Evolutionary conservation across 345 rosid species (phyloP), one percentile per base, ranked within the genome.

Genomic region (Noccaea caerulescens): DNA sequence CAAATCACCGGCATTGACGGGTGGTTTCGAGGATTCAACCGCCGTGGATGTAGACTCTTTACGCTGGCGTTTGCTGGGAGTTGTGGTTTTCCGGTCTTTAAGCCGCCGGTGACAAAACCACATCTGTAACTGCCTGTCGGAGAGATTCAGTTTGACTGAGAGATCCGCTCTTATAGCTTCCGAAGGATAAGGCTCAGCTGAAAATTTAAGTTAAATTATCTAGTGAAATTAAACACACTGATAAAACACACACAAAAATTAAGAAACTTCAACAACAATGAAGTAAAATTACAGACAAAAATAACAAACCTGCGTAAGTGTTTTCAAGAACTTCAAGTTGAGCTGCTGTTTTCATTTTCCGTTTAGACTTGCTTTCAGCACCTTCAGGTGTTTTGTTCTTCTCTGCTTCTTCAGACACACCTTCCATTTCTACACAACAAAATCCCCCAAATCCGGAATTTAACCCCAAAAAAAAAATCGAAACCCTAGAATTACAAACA

Each of bases 21-120:
- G 11, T 11, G 61, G 55, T 58, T 44, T 58, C 0, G 52, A 46
- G 3, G 57, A 36, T 20, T 41, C 72, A 12, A 71, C 63, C 6
- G 71, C 51, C 1, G 69, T 56, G 1, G 66, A 43, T 3, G 81
- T 77, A 1, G 86, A 76, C 27, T 84, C 88, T 70, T 84, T 88
- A 11, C 61, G 74, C 42, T 63, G 85, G 56, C 85, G 88, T 81
- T 88, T 92, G 2, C 12, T 66, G 3, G 69, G 75, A 3, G 85
- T 73, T 0, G 83, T 67, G 0, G 79, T 71, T 83, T 93, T 93
- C 73, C 91, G 71, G 79, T 93, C 98, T 82, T 93, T 93, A 72
- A 93, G 72, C 6, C 96, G 81, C 63, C 98, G 83, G 81, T 90
- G 98, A 78, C 97, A 93, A 58, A 93, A 93, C 98, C 98, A 93